A percentile compares a stretch with the other conserved stretches of the same genome.
These are phyloP conservation scores for Kuraishia capsulata DNA, from an alignment of 805 yeast species.

Conservation along the genomic window DNA sequence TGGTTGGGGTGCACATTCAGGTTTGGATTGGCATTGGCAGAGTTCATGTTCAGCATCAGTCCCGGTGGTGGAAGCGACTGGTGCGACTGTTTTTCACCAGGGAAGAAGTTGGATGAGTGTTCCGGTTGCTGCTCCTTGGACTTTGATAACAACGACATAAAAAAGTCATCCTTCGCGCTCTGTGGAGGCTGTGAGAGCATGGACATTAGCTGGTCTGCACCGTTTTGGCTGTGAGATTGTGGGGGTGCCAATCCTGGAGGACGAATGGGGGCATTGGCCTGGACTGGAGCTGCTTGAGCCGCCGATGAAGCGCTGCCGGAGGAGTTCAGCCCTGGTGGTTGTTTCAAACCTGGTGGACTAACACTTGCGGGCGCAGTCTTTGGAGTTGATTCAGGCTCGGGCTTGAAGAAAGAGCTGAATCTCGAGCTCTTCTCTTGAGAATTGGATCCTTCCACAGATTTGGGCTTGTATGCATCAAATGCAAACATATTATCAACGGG, in stretches of 20 bases:
- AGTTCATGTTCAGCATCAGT: neutral
- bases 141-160: slow-evolving; percentile 7
- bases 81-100: neutral
- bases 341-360: too few species aligned
- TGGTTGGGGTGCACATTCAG: too few species aligned
- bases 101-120: too few species aligned
- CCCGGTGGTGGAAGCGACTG: neutral
- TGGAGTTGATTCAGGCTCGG: neutral
- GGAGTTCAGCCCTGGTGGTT: too few species aligned
- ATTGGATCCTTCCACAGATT: neutral
- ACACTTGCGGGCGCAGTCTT: too few species aligned
- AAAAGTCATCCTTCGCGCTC: slow-evolving; percentile 6
- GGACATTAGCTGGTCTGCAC: neutral
- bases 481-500: slow-evolving; percentile 6
- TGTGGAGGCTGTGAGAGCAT: neutral
- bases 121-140: neutral
- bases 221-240: neutral
- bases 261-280: neutral
- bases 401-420: slow-evolving; percentile 3
- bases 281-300: neutral
- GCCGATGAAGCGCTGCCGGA: neutral
- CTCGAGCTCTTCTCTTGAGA: slow-evolving; percentile 15
- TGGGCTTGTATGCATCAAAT: neutral
- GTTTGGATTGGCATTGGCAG: too few species aligned
- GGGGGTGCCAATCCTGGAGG: neutral